Conservation (phyloP, 768 basidiomycete species). For the Neoboletus subvelutipes region DNA sequence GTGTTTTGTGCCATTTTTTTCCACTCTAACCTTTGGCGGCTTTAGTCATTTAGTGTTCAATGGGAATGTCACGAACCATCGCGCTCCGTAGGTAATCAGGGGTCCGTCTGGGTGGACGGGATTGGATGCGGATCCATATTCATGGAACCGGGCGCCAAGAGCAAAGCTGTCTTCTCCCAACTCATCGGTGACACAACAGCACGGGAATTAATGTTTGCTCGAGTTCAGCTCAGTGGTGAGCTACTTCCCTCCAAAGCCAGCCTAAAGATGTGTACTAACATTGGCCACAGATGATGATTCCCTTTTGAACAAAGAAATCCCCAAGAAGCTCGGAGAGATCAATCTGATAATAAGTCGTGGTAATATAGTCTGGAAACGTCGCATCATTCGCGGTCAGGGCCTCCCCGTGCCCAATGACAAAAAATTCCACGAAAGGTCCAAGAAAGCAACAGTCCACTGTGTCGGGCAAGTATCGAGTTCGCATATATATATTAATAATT, state of each 20-base stretch:
- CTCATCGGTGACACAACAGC: neutral
- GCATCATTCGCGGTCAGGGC: fast-evolving
- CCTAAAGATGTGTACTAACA: neutral
- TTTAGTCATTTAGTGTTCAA: slow-evolving; percentile 13
- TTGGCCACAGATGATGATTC: slow-evolving; percentile 20
- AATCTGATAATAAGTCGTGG: slow-evolving; percentile 7
- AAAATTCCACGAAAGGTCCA: slow-evolving; percentile 20
- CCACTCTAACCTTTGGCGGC: neutral
- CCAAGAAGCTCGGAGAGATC: slow-evolving; percentile 19
- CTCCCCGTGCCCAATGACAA: neutral
- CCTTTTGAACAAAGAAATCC: slow-evolving; percentile 5
- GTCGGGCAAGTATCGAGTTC: slow-evolving; percentile 12
- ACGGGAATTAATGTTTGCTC: slow-evolving; percentile 17
- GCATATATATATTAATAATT: neutral
- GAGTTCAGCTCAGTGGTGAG: slow-evolving; percentile 19
- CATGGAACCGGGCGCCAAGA: neutral
- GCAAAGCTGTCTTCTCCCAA: neutral
- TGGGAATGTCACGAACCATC: slow-evolving; percentile 10
- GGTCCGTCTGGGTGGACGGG: slow-evolving; percentile 12
- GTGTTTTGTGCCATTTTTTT: neutral
- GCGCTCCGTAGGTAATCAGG: neutral
- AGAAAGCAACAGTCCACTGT: slow-evolving; percentile 23
- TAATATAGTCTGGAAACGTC: too few species aligned
- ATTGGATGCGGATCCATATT: fast-evolving
- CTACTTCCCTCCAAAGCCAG: neutral